Base-by-base conservation (phyloP, 768 basidiomycete species). In the Leccinellum rugosiceps region DNA sequence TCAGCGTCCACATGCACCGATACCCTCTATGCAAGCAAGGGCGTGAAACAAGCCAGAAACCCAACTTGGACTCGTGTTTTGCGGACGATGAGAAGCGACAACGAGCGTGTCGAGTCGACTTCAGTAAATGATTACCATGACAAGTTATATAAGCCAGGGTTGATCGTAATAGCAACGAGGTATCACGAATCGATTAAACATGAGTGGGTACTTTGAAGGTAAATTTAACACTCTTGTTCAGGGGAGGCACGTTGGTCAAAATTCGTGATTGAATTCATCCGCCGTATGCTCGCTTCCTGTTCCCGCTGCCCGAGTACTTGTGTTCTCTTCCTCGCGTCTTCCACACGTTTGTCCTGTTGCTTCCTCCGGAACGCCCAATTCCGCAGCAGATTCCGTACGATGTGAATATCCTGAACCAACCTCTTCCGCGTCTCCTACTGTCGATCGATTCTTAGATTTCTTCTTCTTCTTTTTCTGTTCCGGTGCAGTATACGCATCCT, bases 311-410 rank as follows among this genome's bases (percentile, higher is more conserved):
- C 57, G 62, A 31, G 19, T 52, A n/a, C 11, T 19, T 2, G 19
- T 19, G 41, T 43, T 55, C 26, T 26, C 44, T 52, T 55, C 51
- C 54, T 52, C 65, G 59, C 52, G 69, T 52, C 25, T 34, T 17
- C 80, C 83, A 65, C 90, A 90, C 21, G 81, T 74, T n/a, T 80
- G 84, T 34, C 88, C 86, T 60, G 85, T 85, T 8, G 88, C 70
- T 61, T 89, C 88, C 74, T 92, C 90, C 4, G 90, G 89, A 19
- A 21, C 44, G 31, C 64, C 70, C 67, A 79, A 80, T 52, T 85
- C 85, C 3, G 69, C 73, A 6, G 74, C 74, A 17, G 78, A 75
- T 38, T 64, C 73, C 32, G 68, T 70, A 51, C 58, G 64, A 31
- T 65, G 65, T 15, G 76, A 75, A 65, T 73, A 64, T 19, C 71